Base-by-base conservation (phyloP, 345 rosid species). In the Euphorbia pulcherrima region DNA sequence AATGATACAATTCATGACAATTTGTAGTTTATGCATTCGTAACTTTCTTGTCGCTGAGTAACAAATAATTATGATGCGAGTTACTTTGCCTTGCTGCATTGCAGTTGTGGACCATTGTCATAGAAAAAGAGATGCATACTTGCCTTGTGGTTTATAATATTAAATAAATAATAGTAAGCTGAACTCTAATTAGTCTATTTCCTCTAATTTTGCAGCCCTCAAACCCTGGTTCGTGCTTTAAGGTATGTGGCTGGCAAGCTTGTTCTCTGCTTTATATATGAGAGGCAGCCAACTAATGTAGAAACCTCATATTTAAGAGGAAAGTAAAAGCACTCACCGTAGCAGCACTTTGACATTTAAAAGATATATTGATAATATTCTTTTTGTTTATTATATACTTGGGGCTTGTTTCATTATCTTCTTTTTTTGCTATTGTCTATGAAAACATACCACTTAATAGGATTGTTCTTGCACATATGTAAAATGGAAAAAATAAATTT, bases 221-320 rank as follows among this genome's bases (percentile, higher is more conserved):
- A 91, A 80, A 94, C 97, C 20, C 77, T 94, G 83, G 99, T 94
- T 70, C 99, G 97, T 80, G 95, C 96, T 72, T 75, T 94, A 72
- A 94, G 99, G 99, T 94, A 83, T 75, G 82, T 72, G 71, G 68
- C 24, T 21, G 46, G 27, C 39, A 23, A 64, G 30, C 65, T 47
- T 47, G 46, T 14, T 26, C n/a, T 2, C 21, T 33, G 40, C 28
- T 54, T 40, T 21, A 48, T 29, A 24, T 67, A 21, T 29, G 44
- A 46, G 61, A 67, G 40, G 70, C 51, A 13, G 54, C 47, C 4
- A 29, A 48, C 27, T 41, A 14, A 9, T 11, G 13, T 52, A 26
- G 72, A 47, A 68, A 46, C 20, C 27, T 16, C 6, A 33, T 59
- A 16, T 13, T 14, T 21, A 7, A 16, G 41, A 30, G 62, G 30